phyloP scores from a whole-genome alignment of 2,329 filamentous ascomycete species.

The Alternaria alternata region DNA sequence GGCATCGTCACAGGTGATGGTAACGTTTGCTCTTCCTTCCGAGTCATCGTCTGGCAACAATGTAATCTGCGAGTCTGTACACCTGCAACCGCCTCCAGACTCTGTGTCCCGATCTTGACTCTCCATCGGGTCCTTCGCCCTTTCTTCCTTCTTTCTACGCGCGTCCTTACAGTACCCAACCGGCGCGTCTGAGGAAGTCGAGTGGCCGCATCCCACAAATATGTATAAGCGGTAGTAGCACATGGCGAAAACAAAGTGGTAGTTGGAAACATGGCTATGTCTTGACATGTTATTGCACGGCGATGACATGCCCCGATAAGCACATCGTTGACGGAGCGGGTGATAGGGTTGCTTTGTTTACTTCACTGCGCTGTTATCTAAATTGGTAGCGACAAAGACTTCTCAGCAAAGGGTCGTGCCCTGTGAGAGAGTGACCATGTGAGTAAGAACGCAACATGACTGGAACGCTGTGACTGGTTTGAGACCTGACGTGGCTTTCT shows the following conservation, averaged over 20 bases:
- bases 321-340: background rate
- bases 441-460: background rate
- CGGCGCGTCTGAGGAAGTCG: conserved; percentile 43
- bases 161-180: conserved; percentile 44
- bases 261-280: background rate
- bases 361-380: background rate
- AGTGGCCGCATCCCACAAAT: conserved; percentile 55
- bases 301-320: conserved; percentile 1
- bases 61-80: background rate
- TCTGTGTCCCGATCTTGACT: background rate
- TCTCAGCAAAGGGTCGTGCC: background rate
- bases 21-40: background rate
- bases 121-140: background rate
- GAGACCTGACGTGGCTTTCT: background rate
- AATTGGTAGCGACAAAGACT: conserved; percentile 1
- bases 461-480: background rate
- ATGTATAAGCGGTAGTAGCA: conserved; percentile 55
- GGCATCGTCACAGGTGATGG: background rate
- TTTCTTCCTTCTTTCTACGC: conserved; percentile 6
- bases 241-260: conserved; percentile 37
- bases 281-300: background rate
- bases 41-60: background rate
- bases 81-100: background rate
- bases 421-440: background rate
- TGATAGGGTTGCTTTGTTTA: background rate